phyloP scores from a whole-genome alignment of 2,329 filamentous ascomycete species.

The Colletotrichum godetiae region DNA sequence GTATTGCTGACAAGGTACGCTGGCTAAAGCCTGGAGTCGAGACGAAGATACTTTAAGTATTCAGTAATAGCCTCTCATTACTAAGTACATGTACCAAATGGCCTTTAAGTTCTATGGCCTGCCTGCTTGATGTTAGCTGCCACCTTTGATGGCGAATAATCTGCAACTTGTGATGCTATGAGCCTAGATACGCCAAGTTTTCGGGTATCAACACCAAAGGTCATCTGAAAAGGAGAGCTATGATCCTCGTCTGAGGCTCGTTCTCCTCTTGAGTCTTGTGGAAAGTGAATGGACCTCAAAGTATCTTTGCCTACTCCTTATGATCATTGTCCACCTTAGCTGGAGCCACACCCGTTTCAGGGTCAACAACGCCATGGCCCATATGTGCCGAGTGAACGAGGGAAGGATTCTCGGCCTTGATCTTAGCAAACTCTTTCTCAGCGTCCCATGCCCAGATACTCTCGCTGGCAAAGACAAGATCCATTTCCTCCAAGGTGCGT shows the following conservation, averaged over 20 bases:
- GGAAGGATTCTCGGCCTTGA: slow-evolving; percentile 64
- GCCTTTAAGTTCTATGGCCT: not conserved
- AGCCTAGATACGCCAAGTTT: no score
- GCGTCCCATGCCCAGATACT: slow-evolving; percentile 79
- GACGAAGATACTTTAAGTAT: not conserved
- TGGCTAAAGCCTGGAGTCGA: slow-evolving; percentile 47
- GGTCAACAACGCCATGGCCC: slow-evolving; percentile 32
- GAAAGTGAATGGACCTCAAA: no score
- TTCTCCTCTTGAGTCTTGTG: no score
- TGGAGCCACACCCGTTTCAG: slow-evolving; percentile 37
- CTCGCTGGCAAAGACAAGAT: slow-evolving; percentile 75
- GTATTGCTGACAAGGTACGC: slow-evolving; percentile 45
- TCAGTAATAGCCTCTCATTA: not conserved
- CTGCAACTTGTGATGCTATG: no score
- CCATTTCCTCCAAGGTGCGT: slow-evolving; percentile 80
- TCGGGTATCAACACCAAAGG: no score
- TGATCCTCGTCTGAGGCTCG: no score
- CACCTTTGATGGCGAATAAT: no score
- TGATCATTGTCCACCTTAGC: not conserved
- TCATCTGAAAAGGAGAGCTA: no score
- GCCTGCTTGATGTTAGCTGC: no score
- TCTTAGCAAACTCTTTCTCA: slow-evolving; percentile 70
- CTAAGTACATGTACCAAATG: not conserved
- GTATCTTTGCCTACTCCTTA: not conserved
- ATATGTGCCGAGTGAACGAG: slow-evolving; percentile 49